phyloP scores from a whole-genome alignment of 2,329 filamentous ascomycete species.

The Aspergillus sp. region DNA sequence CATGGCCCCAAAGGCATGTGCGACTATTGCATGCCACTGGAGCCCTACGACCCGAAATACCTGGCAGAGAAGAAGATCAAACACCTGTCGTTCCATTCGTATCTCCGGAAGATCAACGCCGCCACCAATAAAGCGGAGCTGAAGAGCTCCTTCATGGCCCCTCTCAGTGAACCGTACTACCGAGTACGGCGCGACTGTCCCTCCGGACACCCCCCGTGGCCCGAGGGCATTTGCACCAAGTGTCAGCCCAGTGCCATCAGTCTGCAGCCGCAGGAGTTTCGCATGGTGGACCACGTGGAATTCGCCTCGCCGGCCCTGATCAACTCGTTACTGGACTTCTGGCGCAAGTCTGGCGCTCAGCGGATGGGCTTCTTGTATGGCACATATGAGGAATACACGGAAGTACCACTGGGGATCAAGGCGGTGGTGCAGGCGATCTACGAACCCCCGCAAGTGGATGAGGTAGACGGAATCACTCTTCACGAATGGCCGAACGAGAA shows the following conservation, averaged over 20 bases:
- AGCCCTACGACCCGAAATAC: conserved; percentile 88
- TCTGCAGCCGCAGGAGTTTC: conserved; percentile 86
- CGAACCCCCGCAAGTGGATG: conserved; percentile 87
- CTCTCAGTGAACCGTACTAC: conserved; percentile 88
- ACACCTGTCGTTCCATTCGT: conserved; percentile 92
- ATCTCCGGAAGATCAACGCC: conserved; percentile 91
- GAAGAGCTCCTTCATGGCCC: conserved; percentile 92
- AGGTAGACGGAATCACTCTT: conserved; percentile 82
- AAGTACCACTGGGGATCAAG: conserved; percentile 91
- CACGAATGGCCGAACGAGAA: conserved; percentile 82
- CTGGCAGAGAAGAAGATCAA: conserved; percentile 97
- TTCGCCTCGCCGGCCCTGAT: conserved; percentile 83
- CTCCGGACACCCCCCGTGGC: conserved; percentile 88
- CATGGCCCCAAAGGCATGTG: conserved; percentile 98
- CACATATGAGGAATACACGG: conserved; percentile 82
- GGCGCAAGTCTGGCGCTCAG: conserved; percentile 81
- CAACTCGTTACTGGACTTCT: conserved; percentile 86
- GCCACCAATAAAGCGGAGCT: conserved; percentile 95
- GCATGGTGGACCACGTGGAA: conserved; percentile 98
- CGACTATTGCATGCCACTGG: conserved; percentile 96
- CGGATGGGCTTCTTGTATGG: conserved; percentile 90
- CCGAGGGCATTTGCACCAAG: conserved; percentile 95
- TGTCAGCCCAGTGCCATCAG: conserved; percentile 97
- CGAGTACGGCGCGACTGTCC: conserved; percentile 86
- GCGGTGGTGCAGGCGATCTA: conserved; percentile 97